Percentiles rank a stretch among this genome's conserved stretches.
These are phyloP conservation scores for Chrysosporium queenslandicum DNA, from an alignment of 2,329 filamentous ascomycete species.

Conservation along the genomic window DNA sequence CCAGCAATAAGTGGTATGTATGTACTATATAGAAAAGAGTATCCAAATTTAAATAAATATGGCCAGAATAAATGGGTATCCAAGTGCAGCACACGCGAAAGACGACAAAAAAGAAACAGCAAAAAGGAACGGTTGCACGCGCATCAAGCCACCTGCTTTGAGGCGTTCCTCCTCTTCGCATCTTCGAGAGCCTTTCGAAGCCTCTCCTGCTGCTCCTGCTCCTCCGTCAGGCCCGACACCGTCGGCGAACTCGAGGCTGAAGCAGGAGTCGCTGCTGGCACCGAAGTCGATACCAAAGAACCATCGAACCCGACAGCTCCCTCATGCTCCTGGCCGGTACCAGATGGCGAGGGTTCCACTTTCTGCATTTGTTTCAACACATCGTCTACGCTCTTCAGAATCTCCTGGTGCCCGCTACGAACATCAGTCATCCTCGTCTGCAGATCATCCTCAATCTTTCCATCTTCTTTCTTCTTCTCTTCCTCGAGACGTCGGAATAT, in stretches of 20 bases:
- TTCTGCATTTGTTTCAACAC: slow-evolving; percentile 31
- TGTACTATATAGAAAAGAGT: too few relatives aligned
- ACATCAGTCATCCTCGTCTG: slow-evolving; percentile 36
- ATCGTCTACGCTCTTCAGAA: slow-evolving; percentile 31
- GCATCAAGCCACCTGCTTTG: slow-evolving; percentile 16
- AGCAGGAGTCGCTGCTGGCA: background rate
- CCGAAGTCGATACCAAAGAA: background rate
- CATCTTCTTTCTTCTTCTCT: slow-evolving; percentile 42
- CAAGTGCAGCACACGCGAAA: too few relatives aligned
- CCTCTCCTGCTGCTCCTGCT: slow-evolving; percentile 41
- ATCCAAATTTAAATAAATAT: too few relatives aligned
- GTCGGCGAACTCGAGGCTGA: background rate
- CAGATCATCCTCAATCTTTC: slow-evolving; percentile 36
- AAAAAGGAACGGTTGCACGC: too few relatives aligned
- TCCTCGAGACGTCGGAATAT: slow-evolving; percentile 36
- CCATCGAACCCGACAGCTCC: background rate
- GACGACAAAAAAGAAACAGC: too few relatives aligned
- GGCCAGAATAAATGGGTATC: too few relatives aligned
- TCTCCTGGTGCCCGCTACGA: slow-evolving; percentile 30
- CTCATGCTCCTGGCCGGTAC: background rate
- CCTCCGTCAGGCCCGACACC: slow-evolving; percentile 16
- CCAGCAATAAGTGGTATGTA: too few relatives aligned
- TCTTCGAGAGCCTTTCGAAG: slow-evolving; percentile 43
- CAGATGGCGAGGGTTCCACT: slow-evolving; percentile 11
- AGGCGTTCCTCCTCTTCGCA: slow-evolving; percentile 46